Evolutionary conservation across 2,329 filamentous ascomycete species (phyloP).

Genomic region (Leptographium procerum): DNA sequence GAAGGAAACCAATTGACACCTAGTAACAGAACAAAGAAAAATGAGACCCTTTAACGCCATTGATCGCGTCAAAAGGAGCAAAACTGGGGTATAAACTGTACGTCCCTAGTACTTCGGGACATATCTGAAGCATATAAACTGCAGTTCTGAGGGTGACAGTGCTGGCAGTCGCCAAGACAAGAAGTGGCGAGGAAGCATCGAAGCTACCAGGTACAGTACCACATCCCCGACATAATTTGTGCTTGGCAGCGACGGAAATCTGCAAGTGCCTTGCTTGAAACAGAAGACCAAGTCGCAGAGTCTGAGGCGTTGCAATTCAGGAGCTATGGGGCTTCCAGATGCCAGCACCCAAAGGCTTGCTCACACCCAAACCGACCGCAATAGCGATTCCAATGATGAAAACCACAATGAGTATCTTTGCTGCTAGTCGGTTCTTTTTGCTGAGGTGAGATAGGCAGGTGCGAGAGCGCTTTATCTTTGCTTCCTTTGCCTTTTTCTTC

Average conservation of each 20-base stretch:
- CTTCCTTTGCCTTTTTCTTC: conserved; percentile 46
- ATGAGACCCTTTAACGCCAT: not conserved
- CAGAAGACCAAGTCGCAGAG: not conserved
- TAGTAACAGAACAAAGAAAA: not conserved
- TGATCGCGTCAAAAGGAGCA: not conserved
- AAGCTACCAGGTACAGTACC: not conserved
- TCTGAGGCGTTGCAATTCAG: not conserved
- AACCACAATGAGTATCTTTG: conserved; percentile 41
- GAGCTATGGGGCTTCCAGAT: conserved; percentile 35
- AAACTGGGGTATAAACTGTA: not conserved
- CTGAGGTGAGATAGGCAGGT: conserved; percentile 41
- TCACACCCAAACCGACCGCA: conserved; percentile 47
- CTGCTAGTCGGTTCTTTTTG: conserved; percentile 40
- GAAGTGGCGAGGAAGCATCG: not conserved
- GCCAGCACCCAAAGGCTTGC: conserved; percentile 47
- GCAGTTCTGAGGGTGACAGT: not conserved
- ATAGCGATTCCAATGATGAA: conserved; percentile 43
- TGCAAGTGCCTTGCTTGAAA: not conserved
- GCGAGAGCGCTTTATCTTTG: conserved; percentile 41
- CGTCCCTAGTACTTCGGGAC: not conserved
- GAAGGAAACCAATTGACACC: not conserved
- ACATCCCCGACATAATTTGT: not conserved
- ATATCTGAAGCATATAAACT: not conserved
- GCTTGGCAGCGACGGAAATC: not conserved
- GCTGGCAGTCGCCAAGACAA: not conserved